phyloP scores from a whole-genome alignment of 78 protist genomes.

The slime mould (Dictyostelium discoideum) region dicty_2.7 NC_007090.3:4402001-4402500 shows the following conservation, averaged over 20 bases:
- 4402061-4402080: neutral
- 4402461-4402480: slow-evolving; percentile 79
- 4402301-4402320: slow-evolving; percentile 6
- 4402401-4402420: neutral
- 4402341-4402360: neutral
- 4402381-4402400: neutral
- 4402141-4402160: too few species aligned
- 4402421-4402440: neutral
- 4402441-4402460: neutral
- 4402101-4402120: neutral
- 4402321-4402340: neutral
- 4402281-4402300: slow-evolving; percentile 9
- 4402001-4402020: slow-evolving; percentile 31
- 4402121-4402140: neutral
- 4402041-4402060: slow-evolving; percentile 10
- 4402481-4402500: slow-evolving; percentile 60
- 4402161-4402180: too few species aligned
- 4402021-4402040: slow-evolving; percentile 27
- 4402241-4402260: slow-evolving; percentile 82
- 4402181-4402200: neutral
- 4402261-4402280: slow-evolving; percentile 18
- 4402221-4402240: slow-evolving; percentile 26
- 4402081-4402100: neutral
- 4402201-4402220: slow-evolving; percentile 12
- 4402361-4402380: slow-evolving; percentile 9